A percentile compares a stretch with the other conserved stretches of the same genome.
Evolutionary conservation across 352 stramenopile species (phyloP).

Genomic region (Globisporangium acanthophoron): DNA sequence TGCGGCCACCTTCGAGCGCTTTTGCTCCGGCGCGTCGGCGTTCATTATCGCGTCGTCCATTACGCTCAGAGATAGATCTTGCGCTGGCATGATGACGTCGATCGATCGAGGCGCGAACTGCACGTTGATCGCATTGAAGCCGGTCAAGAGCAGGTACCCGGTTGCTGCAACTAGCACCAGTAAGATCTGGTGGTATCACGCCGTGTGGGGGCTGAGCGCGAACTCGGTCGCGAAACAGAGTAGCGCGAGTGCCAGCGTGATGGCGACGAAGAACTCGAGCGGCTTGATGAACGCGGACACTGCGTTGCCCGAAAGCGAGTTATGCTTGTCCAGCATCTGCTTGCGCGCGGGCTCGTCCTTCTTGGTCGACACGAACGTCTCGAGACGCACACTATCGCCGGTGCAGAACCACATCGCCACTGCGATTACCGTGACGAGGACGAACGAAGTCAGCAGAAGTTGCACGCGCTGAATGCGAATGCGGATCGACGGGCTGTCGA

Average conservation of each 20-base stretch:
- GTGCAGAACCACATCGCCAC: not conserved
- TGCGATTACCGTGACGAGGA: not conserved
- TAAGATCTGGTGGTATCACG: not conserved
- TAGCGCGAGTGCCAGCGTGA: not conserved
- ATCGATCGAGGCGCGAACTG: conserved; percentile 7
- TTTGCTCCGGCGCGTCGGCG: not conserved
- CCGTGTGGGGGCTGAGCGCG: not conserved
- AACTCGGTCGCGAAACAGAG: conserved; percentile 8
- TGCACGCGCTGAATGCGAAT: not conserved
- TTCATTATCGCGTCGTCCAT: not conserved
- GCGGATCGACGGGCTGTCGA: not conserved
- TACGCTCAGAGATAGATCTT: conserved; percentile 1
- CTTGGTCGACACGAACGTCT: conserved; percentile 1
- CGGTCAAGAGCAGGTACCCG: conserved; percentile 15
- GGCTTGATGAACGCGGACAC: conserved; percentile 1
- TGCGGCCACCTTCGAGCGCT: not conserved
- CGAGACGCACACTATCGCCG: not conserved
- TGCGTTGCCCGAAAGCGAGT: conserved; percentile 5
- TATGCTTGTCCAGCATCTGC: conserved; percentile 2
- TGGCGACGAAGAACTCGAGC: conserved; percentile 1
- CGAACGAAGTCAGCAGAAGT: not conserved
- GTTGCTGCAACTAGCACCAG: conserved; percentile 7
- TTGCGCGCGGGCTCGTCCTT: not conserved
- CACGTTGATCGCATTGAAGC: conserved; percentile 25
- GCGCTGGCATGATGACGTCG: not conserved